Conservation (phyloP, 1,284 basidiomycete species). For the Papiliotrema flavescens region DNA sequence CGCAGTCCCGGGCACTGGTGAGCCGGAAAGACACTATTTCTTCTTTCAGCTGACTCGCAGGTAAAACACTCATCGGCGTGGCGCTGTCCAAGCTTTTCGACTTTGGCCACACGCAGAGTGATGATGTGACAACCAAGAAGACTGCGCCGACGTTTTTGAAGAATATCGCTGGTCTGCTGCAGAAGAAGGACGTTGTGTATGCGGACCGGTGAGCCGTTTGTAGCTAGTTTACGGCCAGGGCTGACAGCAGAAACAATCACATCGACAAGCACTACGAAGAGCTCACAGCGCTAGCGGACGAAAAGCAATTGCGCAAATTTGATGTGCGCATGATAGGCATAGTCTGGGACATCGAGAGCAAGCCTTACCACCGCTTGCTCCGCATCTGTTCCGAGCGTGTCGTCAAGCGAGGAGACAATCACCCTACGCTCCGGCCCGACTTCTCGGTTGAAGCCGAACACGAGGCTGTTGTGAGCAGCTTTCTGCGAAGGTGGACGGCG, state of each 20-base stretch:
- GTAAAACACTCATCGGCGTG: constrained; percentile 82
- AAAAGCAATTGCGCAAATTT: constrained; percentile 23
- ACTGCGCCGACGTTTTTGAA: constrained; percentile 70
- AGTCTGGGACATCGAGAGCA: constrained; percentile 65
- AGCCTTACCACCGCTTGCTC: constrained; percentile 58
- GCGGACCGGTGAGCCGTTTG: constrained; percentile 70
- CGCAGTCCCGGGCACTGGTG: constrained; percentile 88
- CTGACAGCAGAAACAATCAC: constrained; percentile 73
- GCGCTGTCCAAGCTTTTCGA: constrained; percentile 74
- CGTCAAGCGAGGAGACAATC: constrained; percentile 68
- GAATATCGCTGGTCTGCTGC: constrained; percentile 65
- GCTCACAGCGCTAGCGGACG: constrained; percentile 54
- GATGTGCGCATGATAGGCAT: constrained; percentile 69
- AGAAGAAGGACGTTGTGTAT: constrained; percentile 70
- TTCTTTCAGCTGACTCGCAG: constrained; percentile 47
- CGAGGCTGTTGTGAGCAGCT: constrained; percentile 77
- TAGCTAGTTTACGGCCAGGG: neutral
- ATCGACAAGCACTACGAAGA: constrained; percentile 67
- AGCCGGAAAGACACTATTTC: constrained; percentile 36
- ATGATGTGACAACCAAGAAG: constrained; percentile 80
- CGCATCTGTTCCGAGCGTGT: constrained; percentile 75
- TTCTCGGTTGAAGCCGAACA: constrained; percentile 55
- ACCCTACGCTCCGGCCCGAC: constrained; percentile 74
- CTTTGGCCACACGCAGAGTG: constrained; percentile 86
- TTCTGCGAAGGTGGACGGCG: constrained; percentile 64